Conservation (phyloP, 306 rosid genomes). For the Quillaja saponaria region DNA sequence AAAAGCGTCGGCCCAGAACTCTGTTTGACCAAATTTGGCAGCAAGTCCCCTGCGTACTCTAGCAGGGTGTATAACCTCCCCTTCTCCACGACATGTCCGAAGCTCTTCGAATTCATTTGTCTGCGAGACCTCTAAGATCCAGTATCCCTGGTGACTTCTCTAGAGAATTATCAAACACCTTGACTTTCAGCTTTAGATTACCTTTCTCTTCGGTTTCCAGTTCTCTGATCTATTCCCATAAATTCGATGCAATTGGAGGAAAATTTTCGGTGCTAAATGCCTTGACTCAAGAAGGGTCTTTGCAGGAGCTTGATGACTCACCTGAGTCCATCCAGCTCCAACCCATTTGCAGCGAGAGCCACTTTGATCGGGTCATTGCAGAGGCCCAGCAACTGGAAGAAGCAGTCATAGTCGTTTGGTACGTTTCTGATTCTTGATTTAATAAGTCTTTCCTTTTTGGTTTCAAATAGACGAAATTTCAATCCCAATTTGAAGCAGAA, state of each 20-base stretch:
- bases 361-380: conserved; percentile 47
- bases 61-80: too few species aligned
- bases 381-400: conserved; percentile 43
- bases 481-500: neutral
- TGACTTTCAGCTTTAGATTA: conserved; percentile 8
- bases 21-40: too few species aligned
- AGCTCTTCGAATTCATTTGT: conserved; percentile 24
- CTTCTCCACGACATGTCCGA: conserved; percentile 41
- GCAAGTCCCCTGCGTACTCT: too few species aligned
- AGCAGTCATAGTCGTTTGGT: conserved; percentile 51
- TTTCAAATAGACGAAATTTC: neutral
- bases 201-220: neutral
- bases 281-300: conserved; percentile 36
- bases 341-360: conserved; percentile 46
- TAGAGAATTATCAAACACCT: neutral
- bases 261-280: conserved; percentile 18
- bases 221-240: conserved; percentile 14
- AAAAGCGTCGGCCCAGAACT: too few species aligned
- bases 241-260: conserved; percentile 7
- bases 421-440: neutral
- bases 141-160: conserved; percentile 20
- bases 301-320: conserved; percentile 49
- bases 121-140: conserved; percentile 19
- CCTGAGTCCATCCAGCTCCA: conserved; percentile 48
- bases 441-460: neutral